Evolutionary conservation across 139 green algal genomes (phyloP), one percentile per base, ranked within the genome.

Genomic region (Eudorina sp.): DNA sequence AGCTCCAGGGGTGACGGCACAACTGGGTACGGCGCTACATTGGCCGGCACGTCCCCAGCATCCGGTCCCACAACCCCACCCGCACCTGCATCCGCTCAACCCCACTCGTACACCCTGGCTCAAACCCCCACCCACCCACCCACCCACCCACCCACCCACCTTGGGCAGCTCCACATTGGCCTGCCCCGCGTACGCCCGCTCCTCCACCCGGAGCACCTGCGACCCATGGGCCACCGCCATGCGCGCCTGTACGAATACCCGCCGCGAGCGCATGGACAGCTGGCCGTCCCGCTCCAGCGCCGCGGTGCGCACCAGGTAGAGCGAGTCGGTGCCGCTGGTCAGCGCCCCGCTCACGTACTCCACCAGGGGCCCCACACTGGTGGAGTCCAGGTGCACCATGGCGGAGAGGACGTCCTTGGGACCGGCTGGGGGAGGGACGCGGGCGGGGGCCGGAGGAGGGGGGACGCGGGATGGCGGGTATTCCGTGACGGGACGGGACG

Each of bases 221-320:
- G n/a, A n/a, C n/a, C n/a, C n/a, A n/a, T n/a, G n/a, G n/a, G 60
- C 66, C 16, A 86, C 89, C n/a, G 89, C 82, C 89, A 92, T 92
- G 62, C 83, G 75, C 13, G 70, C 89, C 80, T 92, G 89, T 64
- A 92, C 89, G 60, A 92, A 89, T 66, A 92, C 58, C 43, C 89
- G 89, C 2, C 83, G 46, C 7, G 51, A 64, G 45, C 89, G 89
- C 89, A 92, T 92, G 46, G 89, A 88, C 31, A 89, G 83, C 75
- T 76, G n/a, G 27, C 89, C 89, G 27, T 83, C 60, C 4, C 66
- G 62, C 73, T 92, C 89, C 34, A 76, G 53, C 38, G 89, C 89
- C 8, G n/a, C 0, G 5, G 83, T 88, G 48, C 88, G 88, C 5
- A 84, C 83, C 34, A 89, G 83, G 74, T 72, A 76, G 62, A 92